Evolutionary conservation across 805 yeast genomes (phyloP), one percentile per base, ranked within the genome.

Genomic region (Kodamaea leandrae): DNA sequence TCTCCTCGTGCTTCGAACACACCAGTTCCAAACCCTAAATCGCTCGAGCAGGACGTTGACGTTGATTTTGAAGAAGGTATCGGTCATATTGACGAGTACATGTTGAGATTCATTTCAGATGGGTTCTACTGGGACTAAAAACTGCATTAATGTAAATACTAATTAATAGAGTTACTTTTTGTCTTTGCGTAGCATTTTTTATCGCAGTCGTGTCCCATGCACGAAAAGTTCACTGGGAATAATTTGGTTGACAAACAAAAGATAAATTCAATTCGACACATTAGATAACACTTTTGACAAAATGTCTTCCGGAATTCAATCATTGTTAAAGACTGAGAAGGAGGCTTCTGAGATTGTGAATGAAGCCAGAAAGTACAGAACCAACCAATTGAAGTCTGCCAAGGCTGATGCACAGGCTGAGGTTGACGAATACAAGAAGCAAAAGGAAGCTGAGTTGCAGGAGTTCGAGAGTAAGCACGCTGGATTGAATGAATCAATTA

Each of bases 281-380:
- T 8, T 26, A 30, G 33, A 36, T 30, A 28, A 36, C 20, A 36
- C 27, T 24, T 25, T 21, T 16, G 28, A 32, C 18, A 37, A 18
- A 28, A 57, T 54, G 61, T 57, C 61, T 10, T 54, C 63, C 34
- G 58, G 61, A 23, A 58, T 58, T 45, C 63, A 58, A 47, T 54
- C 61, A 24, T 54, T 58, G 41, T 56, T 58, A 50, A 58, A 85
- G 75, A 95, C 98, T 48, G 99, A 93, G 72, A 88, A 86, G 68
- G 91, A 87, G 57, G 98, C 99, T n/a, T 97, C 95, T 54, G 90
- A 83, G 54, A 86, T 90, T 49, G 98, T 93, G 47, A 77, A 90
- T 56, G 84, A 85, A 61, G 97, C 99, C 17, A 86, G 98, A 74
- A 77, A 82, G 54, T 88, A 83, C 71, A 87, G 96, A 66, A 77